These are phyloP conservation scores for Albugo laibachii DNA, from an alignment of 352 stramenopile genomes.

Conservation along the genomic window DNA sequence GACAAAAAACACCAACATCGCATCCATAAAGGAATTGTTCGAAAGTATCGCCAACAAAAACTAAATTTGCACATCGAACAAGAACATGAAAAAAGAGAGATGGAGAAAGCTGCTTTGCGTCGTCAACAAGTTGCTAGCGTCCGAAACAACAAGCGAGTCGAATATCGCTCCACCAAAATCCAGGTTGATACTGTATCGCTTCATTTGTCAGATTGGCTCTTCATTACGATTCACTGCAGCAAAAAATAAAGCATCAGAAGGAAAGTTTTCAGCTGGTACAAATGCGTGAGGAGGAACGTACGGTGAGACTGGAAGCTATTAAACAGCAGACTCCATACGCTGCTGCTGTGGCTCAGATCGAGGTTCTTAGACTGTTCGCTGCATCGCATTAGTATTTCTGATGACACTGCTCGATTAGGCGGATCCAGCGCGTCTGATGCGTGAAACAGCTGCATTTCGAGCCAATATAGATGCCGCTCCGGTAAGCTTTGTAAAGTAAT, in stretches of 20 bases:
- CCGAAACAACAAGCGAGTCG: slow-evolving; percentile 42
- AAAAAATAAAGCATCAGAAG: slow-evolving; percentile 27
- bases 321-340: slow-evolving; percentile 52
- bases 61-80: not conserved
- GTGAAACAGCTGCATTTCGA: slow-evolving; percentile 45
- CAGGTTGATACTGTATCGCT: slow-evolving; percentile 14
- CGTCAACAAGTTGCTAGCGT: slow-evolving; percentile 19
- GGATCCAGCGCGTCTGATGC: slow-evolving; percentile 36
- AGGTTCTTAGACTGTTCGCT: slow-evolving; percentile 9
- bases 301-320: slow-evolving; percentile 28
- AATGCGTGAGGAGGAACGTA: slow-evolving; percentile 13
- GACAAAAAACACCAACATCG: slow-evolving; percentile 20
- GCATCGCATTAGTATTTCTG: too few species aligned
- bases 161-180: slow-evolving; percentile 29
- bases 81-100: slow-evolving; percentile 18
- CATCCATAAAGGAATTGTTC: slow-evolving; percentile 1
- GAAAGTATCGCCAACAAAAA: slow-evolving; percentile 1
- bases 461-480: slow-evolving; percentile 41
- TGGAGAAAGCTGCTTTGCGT: slow-evolving; percentile 27
- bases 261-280: slow-evolving; percentile 12
- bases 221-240: slow-evolving; percentile 8
- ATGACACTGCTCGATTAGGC: slow-evolving; percentile 11
- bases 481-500: slow-evolving; percentile 23
- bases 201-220: not conserved
- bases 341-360: slow-evolving; percentile 30